Evolutionary conservation across 1,284 basidiomycete species (phyloP), one percentile per base, ranked within the genome.

Genomic region (Trametes polyzona): DNA sequence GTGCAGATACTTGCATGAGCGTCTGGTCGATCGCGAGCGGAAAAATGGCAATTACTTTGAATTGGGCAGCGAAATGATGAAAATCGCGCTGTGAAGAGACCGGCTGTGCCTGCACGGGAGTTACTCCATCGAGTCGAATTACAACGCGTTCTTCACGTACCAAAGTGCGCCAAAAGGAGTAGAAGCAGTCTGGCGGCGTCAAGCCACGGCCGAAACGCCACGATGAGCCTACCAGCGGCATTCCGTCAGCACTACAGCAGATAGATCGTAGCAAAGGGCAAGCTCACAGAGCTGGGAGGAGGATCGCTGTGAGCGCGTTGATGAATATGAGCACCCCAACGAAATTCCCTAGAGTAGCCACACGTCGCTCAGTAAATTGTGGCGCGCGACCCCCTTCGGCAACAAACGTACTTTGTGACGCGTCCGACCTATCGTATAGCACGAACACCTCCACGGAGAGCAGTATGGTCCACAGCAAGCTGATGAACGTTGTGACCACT

Each of bases 101-200:
- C 63, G 4, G 86, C 83, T 36, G 76, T 69, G 21, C 83, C 84
- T 83, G 55, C 10, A 24, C 5, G 17, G 8, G 12, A 14, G 49
- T 7, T 33, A 33, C 24, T 17, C 10, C n/a, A 7, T n/a, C 19
- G 32, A 5, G 6, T 9, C 30, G 23, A 14, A 43, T 8, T 7
- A 24, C 37, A 21, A 11, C n/a, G 29, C 17, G 17, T 11, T 19
- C 26, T 39, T 24, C n/a, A 65, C 74, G 11, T 52, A 82, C 83
- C 80, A n/a, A 78, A 71, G 52, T 88, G 86, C 17, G 71, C 64
- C 14, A 80, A 44, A 7, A 83, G 62, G 17, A 87, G 68, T 50
- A 83, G 75, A 8, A 79, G 51, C 30, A 83, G 67, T 23, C 85
- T 76, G 16, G 82, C 83, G 4, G 73, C 77, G 65, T 88, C 86